phyloP scores from a whole-genome alignment of 179 eudicot species.

The Spergularia azorica region DNA sequence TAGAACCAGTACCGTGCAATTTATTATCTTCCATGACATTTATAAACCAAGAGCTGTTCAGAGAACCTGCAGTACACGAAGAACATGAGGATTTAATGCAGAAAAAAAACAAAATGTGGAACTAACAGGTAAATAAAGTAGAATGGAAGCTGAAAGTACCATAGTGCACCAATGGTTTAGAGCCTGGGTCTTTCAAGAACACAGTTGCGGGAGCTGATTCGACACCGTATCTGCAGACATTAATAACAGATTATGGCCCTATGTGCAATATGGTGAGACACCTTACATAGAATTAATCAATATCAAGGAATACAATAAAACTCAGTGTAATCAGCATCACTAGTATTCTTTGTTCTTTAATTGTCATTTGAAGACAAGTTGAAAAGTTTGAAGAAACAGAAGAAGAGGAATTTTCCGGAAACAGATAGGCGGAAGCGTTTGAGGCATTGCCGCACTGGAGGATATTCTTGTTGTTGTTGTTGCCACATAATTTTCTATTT shows the following conservation, averaged over 20 bases:
- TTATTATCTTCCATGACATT: conserved; percentile 82
- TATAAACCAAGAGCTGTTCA: conserved; percentile 67
- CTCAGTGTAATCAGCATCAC: not conserved
- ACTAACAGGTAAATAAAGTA: not conserved
- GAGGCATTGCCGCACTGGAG: too few species aligned
- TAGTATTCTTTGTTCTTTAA: not conserved
- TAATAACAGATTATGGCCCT: conserved; percentile 11
- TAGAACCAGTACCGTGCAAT: conserved; percentile 63
- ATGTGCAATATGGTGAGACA: not conserved
- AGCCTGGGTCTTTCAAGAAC: conserved; percentile 76
- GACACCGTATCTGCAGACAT: conserved; percentile 59
- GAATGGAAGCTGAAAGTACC: conserved; percentile 42
- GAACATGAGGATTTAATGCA: not conserved
- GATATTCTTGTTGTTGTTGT: too few species aligned
- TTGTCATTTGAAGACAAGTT: not conserved
- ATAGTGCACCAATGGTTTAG: conserved; percentile 68
- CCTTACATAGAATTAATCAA: conserved; percentile 13
- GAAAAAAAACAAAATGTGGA: not conserved
- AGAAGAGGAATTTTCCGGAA: not conserved
- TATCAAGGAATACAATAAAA: conserved; percentile 11
- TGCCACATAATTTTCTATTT: too few species aligned
- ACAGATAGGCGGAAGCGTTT: too few species aligned
- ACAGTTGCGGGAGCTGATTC: conserved; percentile 83
- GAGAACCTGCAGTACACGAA: conserved; percentile 51
- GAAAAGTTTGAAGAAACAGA: not conserved